These are phyloP conservation scores for Arachis hypogaea DNA, from an alignment of 306 rosid genomes.

Conservation along the genomic window DNA sequence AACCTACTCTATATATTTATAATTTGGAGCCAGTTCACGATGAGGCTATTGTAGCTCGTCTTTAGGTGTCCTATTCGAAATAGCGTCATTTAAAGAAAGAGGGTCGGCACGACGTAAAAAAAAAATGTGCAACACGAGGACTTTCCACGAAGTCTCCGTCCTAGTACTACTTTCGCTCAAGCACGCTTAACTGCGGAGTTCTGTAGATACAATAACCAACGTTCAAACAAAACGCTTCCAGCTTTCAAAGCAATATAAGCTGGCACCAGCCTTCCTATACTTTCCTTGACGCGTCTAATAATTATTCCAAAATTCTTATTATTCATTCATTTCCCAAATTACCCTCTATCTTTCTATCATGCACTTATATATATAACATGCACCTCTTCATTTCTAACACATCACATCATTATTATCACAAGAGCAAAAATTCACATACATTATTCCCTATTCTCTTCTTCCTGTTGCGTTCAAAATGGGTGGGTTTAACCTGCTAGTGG, in stretches of 20 bases:
- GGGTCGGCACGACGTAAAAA: too few relatives aligned
- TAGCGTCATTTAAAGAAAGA: too few relatives aligned
- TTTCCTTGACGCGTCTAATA: slow-evolving; percentile 54
- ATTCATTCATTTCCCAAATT: neutral
- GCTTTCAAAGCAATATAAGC: slow-evolving; percentile 60
- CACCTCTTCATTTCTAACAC: slow-evolving; percentile 36
- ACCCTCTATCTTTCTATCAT: neutral
- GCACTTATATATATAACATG: slow-evolving; percentile 19
- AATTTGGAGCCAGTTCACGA: too few relatives aligned
- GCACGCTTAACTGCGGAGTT: too few relatives aligned
- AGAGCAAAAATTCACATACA: neutral
- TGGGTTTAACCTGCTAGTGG: slow-evolving; percentile 31
- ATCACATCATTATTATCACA: slow-evolving; percentile 8
- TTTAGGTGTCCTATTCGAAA: too few relatives aligned
- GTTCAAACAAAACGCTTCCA: slow-evolving; percentile 59
- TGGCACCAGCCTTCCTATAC: slow-evolving; percentile 60
- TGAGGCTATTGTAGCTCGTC: too few relatives aligned
- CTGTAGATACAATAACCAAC: neutral
- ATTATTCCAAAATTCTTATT: slow-evolving; percentile 12
- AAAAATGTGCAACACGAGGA: too few relatives aligned
- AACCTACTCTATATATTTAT: too few relatives aligned
- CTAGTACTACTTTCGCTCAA: too few relatives aligned
- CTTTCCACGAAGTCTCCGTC: too few relatives aligned
- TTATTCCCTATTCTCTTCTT: neutral
- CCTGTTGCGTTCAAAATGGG: slow-evolving; percentile 43